phyloP scores from a whole-genome alignment of 306 rosid genomes.

The Urtica urens region DNA sequence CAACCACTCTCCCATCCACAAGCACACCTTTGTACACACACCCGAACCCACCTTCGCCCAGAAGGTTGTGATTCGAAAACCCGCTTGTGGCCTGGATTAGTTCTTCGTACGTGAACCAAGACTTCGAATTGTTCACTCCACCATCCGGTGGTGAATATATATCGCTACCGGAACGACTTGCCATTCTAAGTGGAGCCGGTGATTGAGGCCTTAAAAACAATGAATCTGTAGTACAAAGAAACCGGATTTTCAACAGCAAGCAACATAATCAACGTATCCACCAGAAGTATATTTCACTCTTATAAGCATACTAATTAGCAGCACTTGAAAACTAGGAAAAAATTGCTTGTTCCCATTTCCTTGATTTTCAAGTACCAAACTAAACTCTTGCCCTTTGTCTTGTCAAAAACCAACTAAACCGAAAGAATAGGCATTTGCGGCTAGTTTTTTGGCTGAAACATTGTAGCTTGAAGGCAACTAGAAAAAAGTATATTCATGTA shows the following conservation, averaged over 20 bases:
- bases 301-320: constrained; percentile 11
- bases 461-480: too few species aligned
- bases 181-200: constrained; percentile 33
- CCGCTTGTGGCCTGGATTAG: constrained; percentile 72
- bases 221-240: constrained; percentile 42
- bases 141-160: constrained; percentile 67
- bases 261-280: too few species aligned
- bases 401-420: too few species aligned
- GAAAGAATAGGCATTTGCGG: too few species aligned
- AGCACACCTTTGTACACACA: constrained; percentile 88
- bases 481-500: too few species aligned
- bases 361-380: too few species aligned
- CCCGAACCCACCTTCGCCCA: constrained; percentile 99
- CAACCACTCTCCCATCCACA: constrained; percentile 76
- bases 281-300: too few species aligned
- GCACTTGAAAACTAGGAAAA: not conserved
- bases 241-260: constrained; percentile 8
- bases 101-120: constrained; percentile 77
- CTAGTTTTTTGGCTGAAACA: too few species aligned
- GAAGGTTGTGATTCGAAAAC: constrained; percentile 47
- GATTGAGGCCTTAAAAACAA: constrained; percentile 59
- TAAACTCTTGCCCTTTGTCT: too few species aligned
- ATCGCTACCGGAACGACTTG: constrained; percentile 48
- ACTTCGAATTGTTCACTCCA: constrained; percentile 55
- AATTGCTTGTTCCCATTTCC: too few species aligned